phyloP scores from a whole-genome alignment of 2,329 filamentous ascomycete species.

The Fusarium bulbicola region DNA sequence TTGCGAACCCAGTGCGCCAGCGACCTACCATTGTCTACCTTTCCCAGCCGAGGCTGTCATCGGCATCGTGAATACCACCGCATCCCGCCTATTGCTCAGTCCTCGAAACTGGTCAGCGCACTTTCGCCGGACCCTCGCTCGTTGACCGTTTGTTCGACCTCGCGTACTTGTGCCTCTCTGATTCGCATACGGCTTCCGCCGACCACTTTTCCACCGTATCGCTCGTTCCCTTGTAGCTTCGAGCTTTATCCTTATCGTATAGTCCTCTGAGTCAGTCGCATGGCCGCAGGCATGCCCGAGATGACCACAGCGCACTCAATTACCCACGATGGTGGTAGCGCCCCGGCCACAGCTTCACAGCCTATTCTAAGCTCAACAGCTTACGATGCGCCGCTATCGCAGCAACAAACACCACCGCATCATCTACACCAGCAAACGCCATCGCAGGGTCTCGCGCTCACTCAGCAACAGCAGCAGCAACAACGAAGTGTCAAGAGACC shows the following conservation, averaged over 20 bases:
- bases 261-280: conserved; percentile 3
- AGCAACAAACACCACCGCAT: conserved; percentile 42
- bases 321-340: conserved; percentile 36
- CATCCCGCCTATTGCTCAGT: conserved; percentile 16
- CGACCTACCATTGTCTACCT: conserved; percentile 37
- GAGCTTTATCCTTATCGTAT: conserved; percentile 3
- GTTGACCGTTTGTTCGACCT: conserved; percentile 9
- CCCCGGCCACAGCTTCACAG: conserved; percentile 22
- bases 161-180: conserved; percentile 7
- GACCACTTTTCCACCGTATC: background rate
- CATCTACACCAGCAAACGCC: conserved; percentile 42
- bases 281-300: conserved; percentile 13
- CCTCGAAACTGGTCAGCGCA: conserved; percentile 14
- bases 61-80: conserved; percentile 30
- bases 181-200: conserved; percentile 4
- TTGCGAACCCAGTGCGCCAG: conserved; percentile 38
- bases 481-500: conserved; percentile 62
- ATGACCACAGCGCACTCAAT: conserved; percentile 40
- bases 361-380: conserved; percentile 31
- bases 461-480: conserved; percentile 44
- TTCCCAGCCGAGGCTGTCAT: conserved; percentile 33
- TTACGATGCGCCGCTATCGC: conserved; percentile 39
- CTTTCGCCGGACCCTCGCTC: conserved; percentile 9
- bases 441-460: conserved; percentile 34
- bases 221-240: conserved; percentile 1